Evolutionary conservation across 108 stramenopile species (phyloP), one percentile per base, ranked within the genome.

Genomic region (Poteriospumella lacustris): DNA sequence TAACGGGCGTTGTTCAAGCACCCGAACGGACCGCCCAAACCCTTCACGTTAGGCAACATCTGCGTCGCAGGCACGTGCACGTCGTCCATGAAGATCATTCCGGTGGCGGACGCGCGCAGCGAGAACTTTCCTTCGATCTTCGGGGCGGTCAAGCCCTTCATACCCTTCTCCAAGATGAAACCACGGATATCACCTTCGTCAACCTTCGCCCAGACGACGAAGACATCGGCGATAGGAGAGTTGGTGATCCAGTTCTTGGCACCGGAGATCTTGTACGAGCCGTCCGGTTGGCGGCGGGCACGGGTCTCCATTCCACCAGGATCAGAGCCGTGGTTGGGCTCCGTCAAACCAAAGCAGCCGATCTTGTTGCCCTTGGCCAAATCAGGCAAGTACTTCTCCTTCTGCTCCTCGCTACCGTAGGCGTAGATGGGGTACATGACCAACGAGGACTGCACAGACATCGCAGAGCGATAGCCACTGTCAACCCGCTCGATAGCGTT

Each of bases 191-290:
- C 84, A 0, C 90, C 92, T 42, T 84, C 85, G 62, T 91, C 91
- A 39, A 89, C 12, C 87, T 81, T 79, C 5, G 95, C 95, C 95
- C 95, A 96, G 0, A 96, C 86, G 36, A 96, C 83, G 80, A 91
- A 89, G 5, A 97, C 90, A 78, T 97, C 93, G 2, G 96, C 95
- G 59, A 95, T 92, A 26, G 96, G 95, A 9, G 89, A 86, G 87
- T 95, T 94, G 47, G 96, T 97, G 81, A 97, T 97, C 96, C 96
- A 97, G 72, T 93, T 95, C 81, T 97, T 97, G 79, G 88, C 81
- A 19, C 96, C 96, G 78, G 90, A 93, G 60, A 97, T 80, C 0
- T 93, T 26, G 68, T 72, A 87, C 39, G 56, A 39, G 39, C 88
- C 59, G 89, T 92, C 58, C 80, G 79, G 81, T 73, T 93, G 91